Evolutionary conservation across 2,329 filamentous ascomycete genomes (phyloP).

Genomic region (Cryoendolithus antarcticus): DNA sequence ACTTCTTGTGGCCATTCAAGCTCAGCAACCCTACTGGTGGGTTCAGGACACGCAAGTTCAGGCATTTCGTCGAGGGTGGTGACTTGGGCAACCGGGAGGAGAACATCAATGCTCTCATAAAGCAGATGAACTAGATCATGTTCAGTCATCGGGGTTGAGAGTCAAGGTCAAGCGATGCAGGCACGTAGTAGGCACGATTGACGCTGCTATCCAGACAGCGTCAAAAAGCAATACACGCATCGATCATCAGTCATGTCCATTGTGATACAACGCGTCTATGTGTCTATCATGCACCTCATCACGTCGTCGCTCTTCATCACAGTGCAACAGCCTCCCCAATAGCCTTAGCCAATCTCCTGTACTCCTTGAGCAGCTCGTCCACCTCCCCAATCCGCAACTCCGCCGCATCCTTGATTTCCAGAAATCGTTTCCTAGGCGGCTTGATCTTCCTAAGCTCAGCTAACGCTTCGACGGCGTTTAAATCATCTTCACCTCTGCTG

Average conservation of each 20-base stretch:
- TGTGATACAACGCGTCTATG: too few relatives aligned
- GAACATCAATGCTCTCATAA: conserved; percentile 89
- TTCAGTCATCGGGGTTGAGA: background rate
- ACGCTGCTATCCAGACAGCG: too few relatives aligned
- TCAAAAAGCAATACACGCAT: too few relatives aligned
- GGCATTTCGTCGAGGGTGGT: conserved; percentile 97
- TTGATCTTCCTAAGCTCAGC: conserved; percentile 33
- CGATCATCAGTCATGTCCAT: too few relatives aligned
- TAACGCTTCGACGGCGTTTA: conserved; percentile 31
- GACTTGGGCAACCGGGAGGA: conserved; percentile 98
- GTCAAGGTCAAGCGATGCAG: background rate
- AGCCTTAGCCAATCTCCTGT: conserved; percentile 30
- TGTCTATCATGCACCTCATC: too few relatives aligned
- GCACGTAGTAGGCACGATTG: too few relatives aligned
- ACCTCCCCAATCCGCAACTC: conserved; percentile 37
- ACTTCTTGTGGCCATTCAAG: conserved; percentile 99
- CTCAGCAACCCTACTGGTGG: conserved; percentile 95
- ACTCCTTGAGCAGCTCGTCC: conserved; percentile 30
- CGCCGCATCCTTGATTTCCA: conserved; percentile 33
- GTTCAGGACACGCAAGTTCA: conserved; percentile 95
- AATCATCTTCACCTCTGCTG: conserved; percentile 9
- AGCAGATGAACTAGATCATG: conserved; percentile 83
- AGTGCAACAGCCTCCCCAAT: conserved; percentile 29
- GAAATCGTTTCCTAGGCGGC: conserved; percentile 35
- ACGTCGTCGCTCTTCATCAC: too few relatives aligned